Evolutionary conservation across 2,329 filamentous ascomycete genomes (phyloP).

Genomic region (Fusarium siculi): DNA sequence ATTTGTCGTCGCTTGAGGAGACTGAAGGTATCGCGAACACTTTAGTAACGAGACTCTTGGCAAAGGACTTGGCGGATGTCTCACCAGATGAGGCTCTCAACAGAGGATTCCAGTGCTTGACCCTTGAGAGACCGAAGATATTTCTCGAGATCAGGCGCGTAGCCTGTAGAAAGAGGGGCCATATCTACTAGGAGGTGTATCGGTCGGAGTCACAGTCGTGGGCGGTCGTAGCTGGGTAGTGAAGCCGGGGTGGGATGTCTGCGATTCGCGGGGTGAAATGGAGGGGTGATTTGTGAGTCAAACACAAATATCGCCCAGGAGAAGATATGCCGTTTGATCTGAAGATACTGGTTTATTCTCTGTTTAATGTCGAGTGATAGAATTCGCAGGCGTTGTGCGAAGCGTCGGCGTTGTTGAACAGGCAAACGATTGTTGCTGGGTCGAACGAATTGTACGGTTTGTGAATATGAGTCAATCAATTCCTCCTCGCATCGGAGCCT

Average conservation of each 20-base stretch:
- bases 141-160: constrained; percentile 78
- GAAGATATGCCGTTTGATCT: background rate
- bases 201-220: constrained; percentile 11
- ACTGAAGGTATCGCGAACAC: constrained; percentile 55
- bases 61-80: constrained; percentile 40
- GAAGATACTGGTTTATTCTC: background rate
- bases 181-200: constrained; percentile 40
- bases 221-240: constrained; percentile 20
- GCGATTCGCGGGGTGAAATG: constrained; percentile 34
- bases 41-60: constrained; percentile 17
- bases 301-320: constrained; percentile 3
- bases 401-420: constrained; percentile 11
- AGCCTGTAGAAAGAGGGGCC: constrained; percentile 50
- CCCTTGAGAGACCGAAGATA: constrained; percentile 84
- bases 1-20: constrained; percentile 93
- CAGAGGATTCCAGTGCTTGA: constrained; percentile 80
- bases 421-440: constrained; percentile 20
- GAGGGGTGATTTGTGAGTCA: constrained; percentile 30
- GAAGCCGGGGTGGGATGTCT: constrained; percentile 35
- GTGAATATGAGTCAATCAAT: constrained; percentile 42
- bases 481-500: constrained; percentile 35
- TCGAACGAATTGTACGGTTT: constrained; percentile 17
- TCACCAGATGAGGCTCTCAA: constrained; percentile 86
- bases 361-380: background rate
- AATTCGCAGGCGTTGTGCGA: constrained; percentile 3